Percentiles rank a stretch among this genome's conserved stretches.
Conservation (phyloP, 2,329 filamentous ascomycete species). For the Thermothelomyces thermophilus region DNA sequence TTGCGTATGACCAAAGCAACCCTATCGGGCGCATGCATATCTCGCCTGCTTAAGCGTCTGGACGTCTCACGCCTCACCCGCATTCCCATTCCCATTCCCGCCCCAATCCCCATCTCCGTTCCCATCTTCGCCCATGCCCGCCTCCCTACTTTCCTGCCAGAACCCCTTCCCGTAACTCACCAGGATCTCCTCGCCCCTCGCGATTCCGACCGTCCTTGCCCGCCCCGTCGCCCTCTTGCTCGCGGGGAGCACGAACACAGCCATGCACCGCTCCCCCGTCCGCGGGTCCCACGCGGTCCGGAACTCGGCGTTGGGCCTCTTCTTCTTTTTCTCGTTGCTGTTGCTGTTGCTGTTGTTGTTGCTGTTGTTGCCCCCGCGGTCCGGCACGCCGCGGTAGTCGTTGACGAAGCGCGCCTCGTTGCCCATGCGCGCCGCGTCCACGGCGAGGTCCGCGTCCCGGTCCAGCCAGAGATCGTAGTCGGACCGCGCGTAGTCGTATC, state of each 20-base stretch:
- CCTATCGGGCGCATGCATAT: too few relatives aligned
- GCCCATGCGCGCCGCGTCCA: slow-evolving; percentile 52
- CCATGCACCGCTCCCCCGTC: slow-evolving; percentile 48
- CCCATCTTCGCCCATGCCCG: slow-evolving; percentile 12
- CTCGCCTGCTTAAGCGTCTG: too few relatives aligned
- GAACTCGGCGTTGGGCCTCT: slow-evolving; percentile 53
- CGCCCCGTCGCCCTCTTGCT: slow-evolving; percentile 32
- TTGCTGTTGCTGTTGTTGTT: background rate
- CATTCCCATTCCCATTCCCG: too few relatives aligned
- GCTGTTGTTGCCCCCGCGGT: slow-evolving; percentile 1
- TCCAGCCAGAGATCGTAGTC: slow-evolving; percentile 63
- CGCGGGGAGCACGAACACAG: slow-evolving; percentile 48
- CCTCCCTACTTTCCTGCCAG: slow-evolving; percentile 46
- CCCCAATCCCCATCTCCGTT: background rate
- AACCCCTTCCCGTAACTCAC: slow-evolving; percentile 64
- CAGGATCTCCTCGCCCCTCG: slow-evolving; percentile 56
- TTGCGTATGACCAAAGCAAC: too few relatives aligned
- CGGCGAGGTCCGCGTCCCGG: slow-evolving; percentile 48
- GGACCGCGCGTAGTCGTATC: slow-evolving; percentile 35
- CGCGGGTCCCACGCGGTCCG: slow-evolving; percentile 49
- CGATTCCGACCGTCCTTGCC: slow-evolving; percentile 36
- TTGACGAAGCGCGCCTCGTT: slow-evolving; percentile 63
- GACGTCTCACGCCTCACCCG: too few relatives aligned
- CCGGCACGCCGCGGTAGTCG: slow-evolving; percentile 55
- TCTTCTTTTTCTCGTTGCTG: background rate